Evolutionary conservation across 208 protist species (phyloP).

Genomic region (Phytomonas sp.): DNA sequence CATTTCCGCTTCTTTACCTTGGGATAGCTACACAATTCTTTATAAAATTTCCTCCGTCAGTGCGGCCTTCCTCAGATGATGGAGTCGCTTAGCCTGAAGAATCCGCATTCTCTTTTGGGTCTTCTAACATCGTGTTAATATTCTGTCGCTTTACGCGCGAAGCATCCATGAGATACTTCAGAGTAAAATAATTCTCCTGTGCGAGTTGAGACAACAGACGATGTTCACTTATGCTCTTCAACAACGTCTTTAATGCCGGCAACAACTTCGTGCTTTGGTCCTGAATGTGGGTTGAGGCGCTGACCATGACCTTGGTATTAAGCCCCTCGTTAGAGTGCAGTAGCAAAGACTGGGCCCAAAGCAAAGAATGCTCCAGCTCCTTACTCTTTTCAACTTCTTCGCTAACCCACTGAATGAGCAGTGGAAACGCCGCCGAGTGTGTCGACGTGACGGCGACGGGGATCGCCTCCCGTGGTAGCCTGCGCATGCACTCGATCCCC

Average conservation of each 20-base stretch:
- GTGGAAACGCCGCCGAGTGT: slow-evolving; percentile 55
- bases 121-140: slow-evolving; percentile 19
- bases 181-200: slow-evolving; percentile 81
- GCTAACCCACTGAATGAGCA: slow-evolving; percentile 71
- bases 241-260: slow-evolving; percentile 60
- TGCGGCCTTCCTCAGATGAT: neutral
- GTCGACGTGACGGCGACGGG: slow-evolving; percentile 68
- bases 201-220: slow-evolving; percentile 52
- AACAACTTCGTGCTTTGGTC: slow-evolving; percentile 18
- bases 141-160: slow-evolving; percentile 49
- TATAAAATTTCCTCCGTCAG: neutral
- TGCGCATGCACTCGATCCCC: slow-evolving; percentile 65
- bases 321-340: slow-evolving; percentile 70
- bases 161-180: slow-evolving; percentile 78
- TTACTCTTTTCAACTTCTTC: slow-evolving; percentile 63
- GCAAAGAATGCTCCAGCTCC: slow-evolving; percentile 58
- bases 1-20: neutral
- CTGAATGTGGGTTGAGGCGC: slow-evolving; percentile 1
- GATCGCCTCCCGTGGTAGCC: slow-evolving; percentile 69
- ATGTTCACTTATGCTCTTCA: slow-evolving; percentile 59
- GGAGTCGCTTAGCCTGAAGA: neutral
- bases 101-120: slow-evolving; percentile 13
- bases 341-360: slow-evolving; percentile 82
- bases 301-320: slow-evolving; percentile 21
- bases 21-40: neutral